Conservation (phyloP, 2,329 filamentous ascomycete genomes). For the Botrytis pseudocinerea region DNA sequence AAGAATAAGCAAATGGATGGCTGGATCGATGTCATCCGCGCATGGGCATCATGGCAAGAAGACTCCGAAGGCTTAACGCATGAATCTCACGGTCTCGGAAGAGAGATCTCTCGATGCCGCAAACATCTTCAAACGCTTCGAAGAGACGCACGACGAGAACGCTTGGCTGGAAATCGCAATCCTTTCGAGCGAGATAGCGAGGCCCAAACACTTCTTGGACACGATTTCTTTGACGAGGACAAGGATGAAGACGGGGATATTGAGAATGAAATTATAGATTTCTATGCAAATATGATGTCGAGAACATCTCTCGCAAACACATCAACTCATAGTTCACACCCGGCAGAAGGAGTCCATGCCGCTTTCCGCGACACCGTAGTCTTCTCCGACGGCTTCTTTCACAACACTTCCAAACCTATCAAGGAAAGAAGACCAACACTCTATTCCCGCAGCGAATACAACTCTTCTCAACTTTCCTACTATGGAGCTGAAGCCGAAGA, state of each 20-base stretch:
- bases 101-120: constrained; percentile 24
- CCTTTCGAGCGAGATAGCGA: background rate
- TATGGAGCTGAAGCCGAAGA: background rate
- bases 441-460: background rate
- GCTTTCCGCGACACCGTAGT: constrained; percentile 25
- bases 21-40: constrained; percentile 30
- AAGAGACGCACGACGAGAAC: constrained; percentile 42
- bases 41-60: constrained; percentile 29
- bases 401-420: background rate
- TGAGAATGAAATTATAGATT: constrained; percentile 31
- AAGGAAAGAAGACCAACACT: background rate
- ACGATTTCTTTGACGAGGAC: constrained; percentile 17
- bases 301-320: background rate
- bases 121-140: constrained; percentile 46
- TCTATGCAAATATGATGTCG: constrained; percentile 27
- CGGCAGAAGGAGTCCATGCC: constrained; percentile 24
- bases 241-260: constrained; percentile 25
- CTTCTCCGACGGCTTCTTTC: background rate
- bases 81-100: constrained; percentile 25
- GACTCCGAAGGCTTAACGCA: constrained; percentile 11
- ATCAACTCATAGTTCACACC: background rate
- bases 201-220: constrained; percentile 42
- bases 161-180: background rate
- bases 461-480: background rate
- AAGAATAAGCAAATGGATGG: constrained; percentile 23